Conservation (phyloP, 257 asterid species). For the Solanum verrucosum region DNA sequence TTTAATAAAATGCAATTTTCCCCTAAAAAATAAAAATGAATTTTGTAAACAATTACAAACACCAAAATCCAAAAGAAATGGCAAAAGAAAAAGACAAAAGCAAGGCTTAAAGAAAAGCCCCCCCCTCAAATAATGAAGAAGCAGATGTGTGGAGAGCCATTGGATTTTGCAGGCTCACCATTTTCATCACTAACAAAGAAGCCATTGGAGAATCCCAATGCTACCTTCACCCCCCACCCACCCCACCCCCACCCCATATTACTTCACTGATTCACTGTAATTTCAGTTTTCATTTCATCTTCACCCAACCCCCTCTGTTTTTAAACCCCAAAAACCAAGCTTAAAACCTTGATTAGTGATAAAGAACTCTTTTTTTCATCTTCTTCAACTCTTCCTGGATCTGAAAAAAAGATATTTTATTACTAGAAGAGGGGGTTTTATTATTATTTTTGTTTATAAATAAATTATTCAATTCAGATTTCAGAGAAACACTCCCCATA, state of each 20-base stretch:
- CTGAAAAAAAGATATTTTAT: background rate
- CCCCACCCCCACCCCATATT: background rate
- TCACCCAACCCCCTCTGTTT: background rate
- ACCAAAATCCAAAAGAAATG: background rate
- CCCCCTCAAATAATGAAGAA: slow-evolving; percentile 1
- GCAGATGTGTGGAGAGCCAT: slow-evolving; percentile 2
- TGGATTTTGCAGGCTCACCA: slow-evolving; percentile 1
- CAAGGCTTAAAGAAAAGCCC: background rate
- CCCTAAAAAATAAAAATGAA: background rate
- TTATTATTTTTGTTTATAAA: background rate
- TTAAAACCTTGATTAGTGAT: background rate
- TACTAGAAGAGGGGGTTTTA: background rate
- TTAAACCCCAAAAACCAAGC: background rate
- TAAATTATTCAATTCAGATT: background rate
- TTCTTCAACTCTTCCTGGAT: background rate
- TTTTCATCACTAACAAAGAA: background rate
- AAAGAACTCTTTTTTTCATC: background rate
- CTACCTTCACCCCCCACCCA: background rate
- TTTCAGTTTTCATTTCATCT: background rate
- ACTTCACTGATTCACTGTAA: background rate
- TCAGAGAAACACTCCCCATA: background rate
- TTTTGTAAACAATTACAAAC: background rate
- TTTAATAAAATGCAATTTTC: background rate
- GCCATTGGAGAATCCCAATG: slow-evolving; percentile 9
- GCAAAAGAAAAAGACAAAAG: slow-evolving; percentile 7